Base-by-base conservation (phyloP, 164 flowering plant genomes). In the Warburgia ugandensis region DNA sequence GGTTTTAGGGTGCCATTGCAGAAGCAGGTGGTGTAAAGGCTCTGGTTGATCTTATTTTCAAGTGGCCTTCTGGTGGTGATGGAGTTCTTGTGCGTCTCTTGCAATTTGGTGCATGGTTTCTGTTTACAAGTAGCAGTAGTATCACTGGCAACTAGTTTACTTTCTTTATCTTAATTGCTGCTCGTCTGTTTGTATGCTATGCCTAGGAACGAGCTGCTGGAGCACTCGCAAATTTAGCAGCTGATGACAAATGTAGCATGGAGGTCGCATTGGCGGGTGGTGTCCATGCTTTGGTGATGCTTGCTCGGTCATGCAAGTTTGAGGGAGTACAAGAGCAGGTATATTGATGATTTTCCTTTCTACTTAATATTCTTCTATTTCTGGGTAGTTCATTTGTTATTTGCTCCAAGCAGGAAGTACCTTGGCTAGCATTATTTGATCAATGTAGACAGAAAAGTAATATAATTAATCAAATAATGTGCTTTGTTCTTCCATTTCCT, bases 181-280 rank as follows among this genome's bases (percentile, higher is more conserved):
- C n/a, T n/a, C n/a, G n/a, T n/a, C n/a, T n/a, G n/a, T n/a, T n/a
- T n/a, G n/a, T n/a, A n/a, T n/a, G n/a, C n/a, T n/a, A n/a, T n/a
- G n/a, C n/a, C n/a, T n/a, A 86, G 95, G 95, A 86, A 65, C 92
- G 99, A 56, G 99, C 97, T 19, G 99, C 97, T 59, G 97, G 99
- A 56, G 97, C 99, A 20, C 73, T 94, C 47, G 97, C 97, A 52
- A 94, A 94, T 71, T 80, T 94, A 73, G 97, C 97, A 20, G 97
- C 96, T 40, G 97, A 94, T 77, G 99, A 86, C 53, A 84, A 78
- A 59, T 94, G 96, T 64, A 94, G 97, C 72, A 83, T 79, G 76
- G 97, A 82, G 64, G 87, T 94, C 53, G 92, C 99, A 23, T 14
- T 70, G 30, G 92, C 79, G 26, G 97, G 99, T 54, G 99, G 99